Evolutionary conservation across 306 rosid genomes (phyloP).

Genomic region (Aeschynomene evenia): DNA sequence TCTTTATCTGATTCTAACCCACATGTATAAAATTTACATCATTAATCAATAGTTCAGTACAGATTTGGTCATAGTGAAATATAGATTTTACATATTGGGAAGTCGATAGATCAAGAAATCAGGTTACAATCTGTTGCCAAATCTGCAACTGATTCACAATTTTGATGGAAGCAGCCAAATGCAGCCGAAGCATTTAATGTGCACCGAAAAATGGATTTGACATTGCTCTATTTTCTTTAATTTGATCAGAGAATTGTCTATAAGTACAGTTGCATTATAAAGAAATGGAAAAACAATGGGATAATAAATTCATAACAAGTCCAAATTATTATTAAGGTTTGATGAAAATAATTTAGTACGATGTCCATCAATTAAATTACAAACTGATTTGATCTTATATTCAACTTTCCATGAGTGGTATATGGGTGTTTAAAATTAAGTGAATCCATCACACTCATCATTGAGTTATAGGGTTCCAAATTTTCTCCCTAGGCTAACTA

Average conservation of each 20-base stretch:
- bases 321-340: conserved; percentile 12
- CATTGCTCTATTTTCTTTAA: background rate
- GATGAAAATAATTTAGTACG: background rate
- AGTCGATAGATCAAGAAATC: conserved; percentile 19
- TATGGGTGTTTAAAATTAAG: background rate
- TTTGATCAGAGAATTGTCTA: background rate
- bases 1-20: background rate
- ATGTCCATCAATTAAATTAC: conserved; percentile 6
- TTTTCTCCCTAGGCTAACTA: conserved; percentile 6
- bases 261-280: background rate
- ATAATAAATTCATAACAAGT: background rate
- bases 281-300: conserved; percentile 7
- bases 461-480: background rate
- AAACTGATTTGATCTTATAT: background rate
- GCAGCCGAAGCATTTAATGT: conserved; percentile 21
- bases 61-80: background rate
- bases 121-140: background rate
- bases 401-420: conserved; percentile 15
- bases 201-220: background rate
- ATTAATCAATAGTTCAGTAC: background rate
- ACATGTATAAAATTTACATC: background rate
- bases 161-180: conserved; percentile 1
- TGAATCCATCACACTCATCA: conserved; percentile 3
- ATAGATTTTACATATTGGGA: conserved; percentile 7
- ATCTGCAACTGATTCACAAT: conserved; percentile 1